These are phyloP conservation scores for Pisolithus microcarpus DNA, from an alignment of 768 basidiomycete species.

Conservation along the genomic window DNA sequence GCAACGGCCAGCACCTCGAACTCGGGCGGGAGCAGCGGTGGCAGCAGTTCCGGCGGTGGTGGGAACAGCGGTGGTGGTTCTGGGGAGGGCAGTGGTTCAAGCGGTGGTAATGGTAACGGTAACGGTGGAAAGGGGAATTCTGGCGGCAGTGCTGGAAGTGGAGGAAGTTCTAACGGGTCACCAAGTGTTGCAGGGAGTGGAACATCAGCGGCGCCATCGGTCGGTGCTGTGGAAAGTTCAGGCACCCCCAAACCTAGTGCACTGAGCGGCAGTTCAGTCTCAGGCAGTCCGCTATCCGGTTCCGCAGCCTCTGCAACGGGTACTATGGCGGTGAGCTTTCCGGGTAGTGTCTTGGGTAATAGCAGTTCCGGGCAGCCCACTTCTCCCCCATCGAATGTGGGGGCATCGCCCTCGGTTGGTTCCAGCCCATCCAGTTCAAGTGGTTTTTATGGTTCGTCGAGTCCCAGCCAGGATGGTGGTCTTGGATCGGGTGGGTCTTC, in stretches of 20 bases:
- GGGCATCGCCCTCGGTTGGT: background rate
- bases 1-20: background rate
- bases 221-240: background rate
- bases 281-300: background rate
- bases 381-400: background rate
- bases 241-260: background rate
- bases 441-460: background rate
- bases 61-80: background rate
- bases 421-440: background rate
- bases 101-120: background rate
- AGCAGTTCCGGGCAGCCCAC: background rate
- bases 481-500: conserved; percentile 9
- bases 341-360: background rate
- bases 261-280: background rate
- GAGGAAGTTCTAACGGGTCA: background rate
- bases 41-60: too few species aligned
- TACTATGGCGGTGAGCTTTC: background rate
- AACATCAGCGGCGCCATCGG: background rate
- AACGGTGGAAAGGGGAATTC: background rate
- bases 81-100: background rate
- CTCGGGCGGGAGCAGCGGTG: background rate
- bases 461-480: background rate
- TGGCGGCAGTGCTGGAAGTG: background rate
- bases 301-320: background rate
- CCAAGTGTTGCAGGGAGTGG: background rate